phyloP scores from a whole-genome alignment of 208 protist genomes.

The Trypanosoma platydactyli region DNA sequence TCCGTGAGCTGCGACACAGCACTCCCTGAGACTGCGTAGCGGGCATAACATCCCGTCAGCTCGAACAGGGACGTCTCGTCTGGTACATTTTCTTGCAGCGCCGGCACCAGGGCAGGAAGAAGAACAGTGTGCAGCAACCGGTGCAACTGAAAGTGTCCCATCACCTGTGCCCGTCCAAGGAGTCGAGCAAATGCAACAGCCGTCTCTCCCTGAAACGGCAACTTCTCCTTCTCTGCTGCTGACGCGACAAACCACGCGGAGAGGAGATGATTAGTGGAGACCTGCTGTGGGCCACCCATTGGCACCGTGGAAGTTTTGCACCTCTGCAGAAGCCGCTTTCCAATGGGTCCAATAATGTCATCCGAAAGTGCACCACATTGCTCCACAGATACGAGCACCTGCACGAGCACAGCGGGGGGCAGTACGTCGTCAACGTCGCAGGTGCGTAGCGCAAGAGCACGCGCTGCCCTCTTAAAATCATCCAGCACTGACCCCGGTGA shows the following conservation, averaged over 20 bases:
- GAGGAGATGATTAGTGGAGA: constrained; percentile 37
- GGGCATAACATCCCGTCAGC: constrained; percentile 29
- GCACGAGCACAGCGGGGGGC: constrained; percentile 32
- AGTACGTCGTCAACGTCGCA: constrained; percentile 35
- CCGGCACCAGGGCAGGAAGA: constrained; percentile 48
- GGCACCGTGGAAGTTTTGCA: constrained; percentile 15
- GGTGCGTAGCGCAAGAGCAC: constrained; percentile 57
- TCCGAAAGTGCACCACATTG: constrained; percentile 67
- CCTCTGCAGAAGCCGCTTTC: constrained; percentile 28
- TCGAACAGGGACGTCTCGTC: constrained; percentile 20
- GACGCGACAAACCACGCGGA: constrained; percentile 29
- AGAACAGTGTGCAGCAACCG: constrained; percentile 62
- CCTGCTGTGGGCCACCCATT: constrained; percentile 23
- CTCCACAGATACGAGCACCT: constrained; percentile 52
- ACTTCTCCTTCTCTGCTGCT: constrained; percentile 3
- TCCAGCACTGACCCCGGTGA: not conserved
- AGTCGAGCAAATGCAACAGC: constrained; percentile 55
- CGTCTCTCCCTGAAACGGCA: constrained; percentile 25
- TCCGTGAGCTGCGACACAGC: constrained; percentile 48
- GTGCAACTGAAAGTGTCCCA: constrained; percentile 74
- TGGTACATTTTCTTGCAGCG: constrained; percentile 22
- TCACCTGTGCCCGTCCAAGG: constrained; percentile 45
- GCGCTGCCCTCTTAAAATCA: constrained; percentile 36
- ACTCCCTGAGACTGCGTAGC: constrained; percentile 68
- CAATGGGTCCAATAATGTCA: constrained; percentile 67